Percentiles rank a stretch among this genome's conserved stretches.
These are phyloP conservation scores for Raphidocelis subcapitata DNA, from an alignment of 139 green algal species.

Conservation along the genomic window DNA sequence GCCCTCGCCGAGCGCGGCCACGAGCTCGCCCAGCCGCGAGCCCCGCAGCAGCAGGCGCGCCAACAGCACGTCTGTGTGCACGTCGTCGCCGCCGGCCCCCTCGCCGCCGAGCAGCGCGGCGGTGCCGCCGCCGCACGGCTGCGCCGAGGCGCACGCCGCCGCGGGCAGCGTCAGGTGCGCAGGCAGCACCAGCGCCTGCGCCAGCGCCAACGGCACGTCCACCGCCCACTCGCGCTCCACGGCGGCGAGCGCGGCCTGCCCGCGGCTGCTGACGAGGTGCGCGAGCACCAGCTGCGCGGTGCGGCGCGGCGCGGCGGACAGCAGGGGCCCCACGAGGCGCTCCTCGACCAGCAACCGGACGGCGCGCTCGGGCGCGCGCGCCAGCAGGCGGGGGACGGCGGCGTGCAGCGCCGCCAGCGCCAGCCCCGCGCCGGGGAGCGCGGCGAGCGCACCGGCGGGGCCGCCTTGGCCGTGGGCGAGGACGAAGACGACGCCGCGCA, in stretches of 20 bases:
- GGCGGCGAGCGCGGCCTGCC: constrained; percentile 8
- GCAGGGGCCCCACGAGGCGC: constrained; percentile 14
- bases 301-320: not conserved
- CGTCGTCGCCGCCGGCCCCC: not conserved
- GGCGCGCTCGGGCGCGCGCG: not conserved
- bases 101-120: not conserved
- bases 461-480: not conserved
- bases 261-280: constrained; percentile 5
- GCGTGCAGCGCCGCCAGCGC: no score
- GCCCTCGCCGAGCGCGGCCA: constrained; percentile 8
- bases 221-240: constrained; percentile 21
- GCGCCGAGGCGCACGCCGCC: not conserved
- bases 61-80: constrained; percentile 18
- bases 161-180: constrained; percentile 27
- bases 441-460: no score
- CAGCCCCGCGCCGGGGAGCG: no score
- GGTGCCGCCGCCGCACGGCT: constrained; percentile 1
- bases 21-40: constrained; percentile 15
- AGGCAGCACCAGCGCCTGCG: constrained; percentile 16
- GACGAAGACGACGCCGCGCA: not conserved
- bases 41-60: constrained; percentile 27
- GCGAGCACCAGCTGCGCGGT: constrained; percentile 11
- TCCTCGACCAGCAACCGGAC: constrained; percentile 16
- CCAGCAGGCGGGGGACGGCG: no score
- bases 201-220: constrained; percentile 19